A percentile compares a stretch with the other conserved stretches of the same genome.
Conservation (phyloP, 2,329 filamentous ascomycete species). For the Beauveria caledonica region DNA sequence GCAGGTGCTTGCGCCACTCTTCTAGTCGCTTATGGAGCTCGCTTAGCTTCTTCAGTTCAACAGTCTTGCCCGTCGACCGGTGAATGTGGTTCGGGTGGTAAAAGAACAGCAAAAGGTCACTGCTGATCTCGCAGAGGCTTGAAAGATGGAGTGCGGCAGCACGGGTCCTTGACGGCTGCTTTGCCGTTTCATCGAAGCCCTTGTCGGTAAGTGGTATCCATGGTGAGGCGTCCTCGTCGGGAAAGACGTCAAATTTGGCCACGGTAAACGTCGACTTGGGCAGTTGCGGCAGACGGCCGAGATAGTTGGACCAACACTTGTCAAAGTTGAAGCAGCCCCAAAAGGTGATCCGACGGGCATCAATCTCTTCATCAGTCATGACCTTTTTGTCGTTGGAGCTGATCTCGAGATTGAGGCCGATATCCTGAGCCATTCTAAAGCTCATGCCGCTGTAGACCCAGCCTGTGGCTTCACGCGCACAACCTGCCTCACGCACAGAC, state of each 20-base stretch:
- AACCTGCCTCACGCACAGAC: conserved; percentile 93
- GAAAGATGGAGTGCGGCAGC: conserved; percentile 76
- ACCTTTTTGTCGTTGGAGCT: conserved; percentile 52
- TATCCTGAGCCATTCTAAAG: conserved; percentile 92
- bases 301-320: conserved; percentile 97
- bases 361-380: conserved; percentile 74
- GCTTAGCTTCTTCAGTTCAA: conserved; percentile 85
- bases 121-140: conserved; percentile 84
- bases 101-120: conserved; percentile 80
- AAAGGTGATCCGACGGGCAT: conserved; percentile 84
- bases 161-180: conserved; percentile 75
- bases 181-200: conserved; percentile 62
- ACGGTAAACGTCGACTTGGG: conserved; percentile 72
- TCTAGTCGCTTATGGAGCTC: conserved; percentile 86
- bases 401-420: conserved; percentile 82
- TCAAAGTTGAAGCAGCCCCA: conserved; percentile 99
- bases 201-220: conserved; percentile 88
- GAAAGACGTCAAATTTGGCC: conserved; percentile 85
- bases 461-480: conserved; percentile 85
- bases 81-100: conserved; percentile 71
- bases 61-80: conserved; percentile 61
- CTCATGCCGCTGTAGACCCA: conserved; percentile 99
- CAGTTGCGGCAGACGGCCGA: conserved; percentile 83
- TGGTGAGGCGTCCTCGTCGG: conserved; percentile 71
- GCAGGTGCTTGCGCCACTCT: conserved; percentile 77